Evolutionary conservation across 768 basidiomycete genomes (phyloP), one percentile per base, ranked within the genome.

Genomic region (Mycena galericulata): DNA sequence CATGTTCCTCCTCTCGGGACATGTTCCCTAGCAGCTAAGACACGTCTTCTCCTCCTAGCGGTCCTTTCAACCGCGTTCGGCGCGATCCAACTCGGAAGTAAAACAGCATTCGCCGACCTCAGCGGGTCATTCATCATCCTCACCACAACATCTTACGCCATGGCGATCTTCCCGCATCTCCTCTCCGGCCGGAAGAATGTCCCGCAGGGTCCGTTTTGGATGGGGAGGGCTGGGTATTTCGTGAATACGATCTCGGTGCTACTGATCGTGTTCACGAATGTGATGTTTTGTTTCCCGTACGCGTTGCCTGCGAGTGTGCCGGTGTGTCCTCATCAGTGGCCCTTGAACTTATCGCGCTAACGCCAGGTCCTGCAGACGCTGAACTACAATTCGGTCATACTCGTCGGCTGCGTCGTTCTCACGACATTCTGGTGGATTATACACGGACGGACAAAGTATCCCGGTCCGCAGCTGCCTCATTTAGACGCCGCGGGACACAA

Each of bases 11-110:
- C 27, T 43, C 41, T 32, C 38, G 40, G 15, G 38, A 56, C 47
- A 34, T 43, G 40, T 45, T 50, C 14, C 20, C 26, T 29, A n/a
- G 29, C 26, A 8, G 17, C 27, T 61, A 41, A 53, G n/a, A 12
- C 29, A 45, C 40, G 34, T n/a, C n/a, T 3, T 54, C 17, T 20
- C 22, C 51, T 20, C 43, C n/a, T 26, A 70, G 69, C 62, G 24
- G 17, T 70, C 24, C 65, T 66, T 34, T 46, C 55, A 50, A 55
- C 65, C 24, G 69, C 58, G 24, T 58, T 70, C 36, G 69, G 69
- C 34, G 69, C 69, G 24, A 67, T 70, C 30, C 69, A 70, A 65
- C 64, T 70, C 6, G 69, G 69, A 29, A 70, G 69, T 57, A 49
- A 62, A 53, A 62, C 69, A 22, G 69, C 65, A 29, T 70, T 70